A percentile compares a stretch with the other conserved stretches of the same genome.
phyloP scores from a whole-genome alignment of 1,284 basidiomycete genomes.

The Golubevia pallescens region DNA sequence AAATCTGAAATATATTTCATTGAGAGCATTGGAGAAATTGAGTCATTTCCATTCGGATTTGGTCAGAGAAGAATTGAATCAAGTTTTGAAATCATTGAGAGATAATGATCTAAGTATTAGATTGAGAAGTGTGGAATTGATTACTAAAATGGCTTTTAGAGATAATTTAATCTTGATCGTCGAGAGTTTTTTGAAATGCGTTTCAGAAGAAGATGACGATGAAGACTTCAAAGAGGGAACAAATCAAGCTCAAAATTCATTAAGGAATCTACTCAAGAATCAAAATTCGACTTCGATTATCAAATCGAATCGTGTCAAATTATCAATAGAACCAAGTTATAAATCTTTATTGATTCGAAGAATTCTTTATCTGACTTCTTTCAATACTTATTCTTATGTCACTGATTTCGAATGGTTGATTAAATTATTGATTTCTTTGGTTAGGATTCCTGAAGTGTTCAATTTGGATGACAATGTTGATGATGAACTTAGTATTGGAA shows the following conservation, averaged over 20 bases:
- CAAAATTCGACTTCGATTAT: background rate
- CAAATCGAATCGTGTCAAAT: no score
- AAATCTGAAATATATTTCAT: slow-evolving; percentile 56
- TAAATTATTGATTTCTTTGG: slow-evolving; percentile 34
- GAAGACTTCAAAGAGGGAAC: no score
- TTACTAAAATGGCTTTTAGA: no score
- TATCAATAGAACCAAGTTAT: slow-evolving; percentile 22
- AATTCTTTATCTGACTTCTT: slow-evolving; percentile 45
- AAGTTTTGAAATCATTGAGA: no score
- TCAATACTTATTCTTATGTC: slow-evolving; percentile 45
- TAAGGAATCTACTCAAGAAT: background rate
- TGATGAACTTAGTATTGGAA: slow-evolving; percentile 17
- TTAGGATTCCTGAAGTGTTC: slow-evolving; percentile 20
- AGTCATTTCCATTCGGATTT: no score
- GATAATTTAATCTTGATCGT: no score
- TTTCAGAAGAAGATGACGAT: no score
- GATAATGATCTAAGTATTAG: no score
- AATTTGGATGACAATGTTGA: slow-evolving; percentile 5
- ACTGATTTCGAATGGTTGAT: slow-evolving; percentile 51
- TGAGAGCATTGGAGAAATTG: slow-evolving; percentile 24
- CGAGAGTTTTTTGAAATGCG: no score
- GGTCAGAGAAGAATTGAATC: no score
- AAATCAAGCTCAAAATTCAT: no score
- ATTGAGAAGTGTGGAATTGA: no score
- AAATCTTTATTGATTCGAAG: slow-evolving; percentile 41